Evolutionary conservation across 1,284 basidiomycete species (phyloP).

Genomic region (Trichosporon sp.): DNA sequence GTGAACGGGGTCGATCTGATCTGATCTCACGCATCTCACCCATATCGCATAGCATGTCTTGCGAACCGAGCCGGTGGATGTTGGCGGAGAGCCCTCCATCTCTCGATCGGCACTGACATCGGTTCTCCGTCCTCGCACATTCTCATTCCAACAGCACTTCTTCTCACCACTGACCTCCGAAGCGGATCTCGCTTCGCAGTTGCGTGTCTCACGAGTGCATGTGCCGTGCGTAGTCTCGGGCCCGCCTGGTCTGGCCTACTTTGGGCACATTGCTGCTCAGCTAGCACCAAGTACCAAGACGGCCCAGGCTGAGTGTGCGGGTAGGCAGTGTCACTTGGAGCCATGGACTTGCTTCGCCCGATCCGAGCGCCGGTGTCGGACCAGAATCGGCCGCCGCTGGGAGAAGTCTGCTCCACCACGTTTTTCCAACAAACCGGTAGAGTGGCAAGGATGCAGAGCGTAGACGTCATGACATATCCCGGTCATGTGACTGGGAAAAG

Average conservation of each 20-base stretch:
- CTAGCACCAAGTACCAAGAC: no score
- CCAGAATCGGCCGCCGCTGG: neutral
- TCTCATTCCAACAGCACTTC: neutral
- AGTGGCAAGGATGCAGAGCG: neutral
- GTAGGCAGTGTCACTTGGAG: neutral
- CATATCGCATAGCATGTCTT: no score
- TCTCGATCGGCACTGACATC: neutral
- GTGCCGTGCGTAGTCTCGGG: neutral
- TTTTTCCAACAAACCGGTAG: neutral
- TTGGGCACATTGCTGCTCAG: no score
- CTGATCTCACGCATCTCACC: neutral
- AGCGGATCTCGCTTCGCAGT: neutral
- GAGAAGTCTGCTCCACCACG: neutral
- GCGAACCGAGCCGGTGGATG: no score
- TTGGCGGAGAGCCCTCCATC: neutral
- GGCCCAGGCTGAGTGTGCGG: neutral
- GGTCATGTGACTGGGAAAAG: neutral
- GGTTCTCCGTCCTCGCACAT: slow-evolving; percentile 11
- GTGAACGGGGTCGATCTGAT: neutral
- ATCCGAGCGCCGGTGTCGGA: neutral
- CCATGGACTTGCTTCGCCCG: neutral
- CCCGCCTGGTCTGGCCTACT: no score
- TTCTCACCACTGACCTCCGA: no score
- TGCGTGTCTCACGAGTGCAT: neutral
- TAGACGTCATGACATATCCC: neutral